phyloP scores from a whole-genome alignment of 2,329 filamentous ascomycete species.

The Ophiostoma tasmaniense region DNA sequence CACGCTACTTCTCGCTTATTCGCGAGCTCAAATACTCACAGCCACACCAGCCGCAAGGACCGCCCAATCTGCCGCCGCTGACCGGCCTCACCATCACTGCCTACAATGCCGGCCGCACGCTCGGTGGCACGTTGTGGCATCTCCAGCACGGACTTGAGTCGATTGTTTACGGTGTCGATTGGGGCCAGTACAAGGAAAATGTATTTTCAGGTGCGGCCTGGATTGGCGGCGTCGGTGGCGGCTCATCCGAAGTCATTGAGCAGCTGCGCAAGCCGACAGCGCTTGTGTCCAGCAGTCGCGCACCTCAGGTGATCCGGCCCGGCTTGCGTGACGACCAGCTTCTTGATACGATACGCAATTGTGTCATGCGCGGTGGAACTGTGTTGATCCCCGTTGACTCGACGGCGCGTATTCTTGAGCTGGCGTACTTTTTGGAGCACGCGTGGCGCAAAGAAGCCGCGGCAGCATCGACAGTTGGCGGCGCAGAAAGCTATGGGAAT shows the following conservation, averaged over 20 bases:
- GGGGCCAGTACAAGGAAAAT: slow-evolving; percentile 96
- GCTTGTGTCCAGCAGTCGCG: slow-evolving; percentile 81
- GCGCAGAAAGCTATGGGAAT: slow-evolving; percentile 34
- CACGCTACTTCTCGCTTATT: slow-evolving; percentile 81
- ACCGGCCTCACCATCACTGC: slow-evolving; percentile 91
- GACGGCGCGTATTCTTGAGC: slow-evolving; percentile 83
- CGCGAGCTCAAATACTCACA: slow-evolving; percentile 95
- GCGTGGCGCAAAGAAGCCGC: slow-evolving; percentile 67
- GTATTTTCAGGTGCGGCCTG: slow-evolving; percentile 89
- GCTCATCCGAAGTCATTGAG: slow-evolving; percentile 85
- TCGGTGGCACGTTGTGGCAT: slow-evolving; percentile 98
- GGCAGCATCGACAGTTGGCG: slow-evolving; percentile 29
- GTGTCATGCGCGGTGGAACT: slow-evolving; percentile 74
- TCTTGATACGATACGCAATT: slow-evolving; percentile 70
- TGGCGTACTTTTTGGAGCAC: slow-evolving; percentile 87
- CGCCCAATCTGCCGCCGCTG: slow-evolving; percentile 78
- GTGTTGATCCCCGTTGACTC: slow-evolving; percentile 92
- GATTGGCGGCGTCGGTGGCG: slow-evolving; percentile 63
- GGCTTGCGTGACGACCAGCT: slow-evolving; percentile 83
- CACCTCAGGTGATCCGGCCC: slow-evolving; percentile 56
- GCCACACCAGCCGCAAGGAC: slow-evolving; percentile 80
- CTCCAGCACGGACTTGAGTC: slow-evolving; percentile 95
- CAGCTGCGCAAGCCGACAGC: slow-evolving; percentile 89
- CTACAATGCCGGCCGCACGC: slow-evolving; percentile 90
- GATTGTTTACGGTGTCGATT: slow-evolving; percentile 94